phyloP scores from a whole-genome alignment of 2,329 filamentous ascomycete genomes.

The Neofusicoccum kwambonambiense region DNA sequence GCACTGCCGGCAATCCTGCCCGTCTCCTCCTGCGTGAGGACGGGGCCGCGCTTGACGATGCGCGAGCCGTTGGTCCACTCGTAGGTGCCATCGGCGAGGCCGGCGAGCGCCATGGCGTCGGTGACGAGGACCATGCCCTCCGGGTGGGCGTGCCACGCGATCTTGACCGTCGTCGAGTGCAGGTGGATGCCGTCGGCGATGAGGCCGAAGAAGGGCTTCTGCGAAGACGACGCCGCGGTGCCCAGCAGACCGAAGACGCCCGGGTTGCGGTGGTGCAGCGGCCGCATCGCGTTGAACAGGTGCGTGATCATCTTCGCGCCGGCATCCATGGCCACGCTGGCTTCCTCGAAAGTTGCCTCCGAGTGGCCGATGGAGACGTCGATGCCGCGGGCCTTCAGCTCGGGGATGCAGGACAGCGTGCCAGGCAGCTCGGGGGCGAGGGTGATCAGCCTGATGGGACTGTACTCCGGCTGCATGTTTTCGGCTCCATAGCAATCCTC shows the following conservation, averaged over 20 bases:
- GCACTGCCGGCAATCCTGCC: slow-evolving; percentile 57
- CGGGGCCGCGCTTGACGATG: slow-evolving; percentile 68
- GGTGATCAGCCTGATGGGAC: slow-evolving; percentile 73
- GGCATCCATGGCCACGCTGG: slow-evolving; percentile 65
- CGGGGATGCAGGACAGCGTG: slow-evolving; percentile 66
- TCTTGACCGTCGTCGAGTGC: slow-evolving; percentile 83
- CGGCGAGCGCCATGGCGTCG: slow-evolving; percentile 86
- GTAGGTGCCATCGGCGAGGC: slow-evolving; percentile 79
- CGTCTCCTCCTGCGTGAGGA: slow-evolving; percentile 74
- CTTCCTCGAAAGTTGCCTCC: slow-evolving; percentile 82
- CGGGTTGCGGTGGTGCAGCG: slow-evolving; percentile 86
- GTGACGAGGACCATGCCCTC: slow-evolving; percentile 85
- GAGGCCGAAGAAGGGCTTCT: slow-evolving; percentile 78
- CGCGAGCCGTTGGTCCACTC: slow-evolving; percentile 75
- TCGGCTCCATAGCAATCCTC: slow-evolving; percentile 68
- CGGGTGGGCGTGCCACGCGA: slow-evolving; percentile 83
- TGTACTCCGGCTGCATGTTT: slow-evolving; percentile 56
- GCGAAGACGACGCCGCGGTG: slow-evolving; percentile 23
- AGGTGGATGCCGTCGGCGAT: slow-evolving; percentile 90
- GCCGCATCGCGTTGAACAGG: slow-evolving; percentile 91
- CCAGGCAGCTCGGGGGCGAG: slow-evolving; percentile 77
- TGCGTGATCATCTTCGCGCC: slow-evolving; percentile 90
- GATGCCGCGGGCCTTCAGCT: slow-evolving; percentile 65
- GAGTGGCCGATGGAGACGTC: slow-evolving; percentile 82
- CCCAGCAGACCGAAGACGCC: slow-evolving; percentile 86